Evolutionary conservation across 768 basidiomycete species (phyloP).

Genomic region (Boletus pseudopeckii): DNA sequence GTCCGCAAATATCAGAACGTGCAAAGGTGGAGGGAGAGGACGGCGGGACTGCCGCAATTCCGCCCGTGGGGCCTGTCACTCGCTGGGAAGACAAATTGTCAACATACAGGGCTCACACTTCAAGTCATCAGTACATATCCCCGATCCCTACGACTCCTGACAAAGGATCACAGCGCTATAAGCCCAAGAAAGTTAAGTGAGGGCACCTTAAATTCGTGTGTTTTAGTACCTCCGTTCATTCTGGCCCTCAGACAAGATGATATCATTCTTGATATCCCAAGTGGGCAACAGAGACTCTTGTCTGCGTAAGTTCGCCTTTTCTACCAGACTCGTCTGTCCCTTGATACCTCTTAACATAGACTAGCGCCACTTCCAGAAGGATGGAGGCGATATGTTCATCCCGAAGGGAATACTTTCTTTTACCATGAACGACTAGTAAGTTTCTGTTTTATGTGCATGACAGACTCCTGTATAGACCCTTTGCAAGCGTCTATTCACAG

Average conservation of each 20-base stretch:
- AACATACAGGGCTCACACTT: neutral
- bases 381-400: slow-evolving; percentile 10
- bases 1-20: neutral
- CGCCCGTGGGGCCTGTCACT: neutral
- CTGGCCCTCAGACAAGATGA: neutral
- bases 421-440: slow-evolving; percentile 11
- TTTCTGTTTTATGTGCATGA: neutral
- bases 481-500: too few species aligned
- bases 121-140: neutral
- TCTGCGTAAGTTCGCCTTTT: slow-evolving; percentile 1
- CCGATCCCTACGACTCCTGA: slow-evolving; percentile 1
- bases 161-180: slow-evolving; percentile 6
- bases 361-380: neutral
- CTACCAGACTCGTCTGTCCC: neutral
- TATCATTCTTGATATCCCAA: neutral
- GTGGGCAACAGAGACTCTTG: slow-evolving; percentile 4
- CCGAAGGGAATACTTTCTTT: slow-evolving; percentile 8
- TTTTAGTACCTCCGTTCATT: neutral
- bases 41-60: neutral
- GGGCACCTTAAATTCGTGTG: neutral
- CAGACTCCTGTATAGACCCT: neutral
- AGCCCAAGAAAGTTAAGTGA: neutral
- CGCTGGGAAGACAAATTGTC: neutral
- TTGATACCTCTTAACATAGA: neutral
- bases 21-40: neutral